A percentile compares a stretch with the other conserved stretches of the same genome.
These are phyloP conservation scores for Chloranthus sessilifolius DNA, from an alignment of 164 flowering plant species.

Conservation along the genomic window DNA sequence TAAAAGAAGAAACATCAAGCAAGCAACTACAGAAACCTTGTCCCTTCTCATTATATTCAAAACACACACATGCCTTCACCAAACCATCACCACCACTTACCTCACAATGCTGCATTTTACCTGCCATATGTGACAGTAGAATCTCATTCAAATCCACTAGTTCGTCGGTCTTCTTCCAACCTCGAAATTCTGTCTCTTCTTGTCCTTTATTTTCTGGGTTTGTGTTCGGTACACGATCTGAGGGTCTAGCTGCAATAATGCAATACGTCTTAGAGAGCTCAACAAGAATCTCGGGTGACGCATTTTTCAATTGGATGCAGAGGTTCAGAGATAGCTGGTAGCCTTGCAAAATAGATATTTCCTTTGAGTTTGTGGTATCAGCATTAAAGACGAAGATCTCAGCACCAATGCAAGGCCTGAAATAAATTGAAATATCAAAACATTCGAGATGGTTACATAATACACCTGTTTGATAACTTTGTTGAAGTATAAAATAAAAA, in stretches of 20 bases:
- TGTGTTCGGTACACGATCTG: slow-evolving; percentile 16
- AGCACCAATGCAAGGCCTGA: slow-evolving; percentile 62
- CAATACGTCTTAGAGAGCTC: slow-evolving; percentile 43
- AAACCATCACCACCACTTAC: slow-evolving; percentile 9
- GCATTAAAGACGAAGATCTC: slow-evolving; percentile 46
- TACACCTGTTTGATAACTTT: background rate
- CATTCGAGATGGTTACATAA: background rate
- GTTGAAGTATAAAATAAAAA: too few relatives aligned
- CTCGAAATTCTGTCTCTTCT: slow-evolving; percentile 9
- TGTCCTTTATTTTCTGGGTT: slow-evolving; percentile 19
- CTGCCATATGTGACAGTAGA: slow-evolving; percentile 32
- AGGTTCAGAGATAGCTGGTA: slow-evolving; percentile 53
- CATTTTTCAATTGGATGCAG: slow-evolving; percentile 64
- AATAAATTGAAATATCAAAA: background rate
- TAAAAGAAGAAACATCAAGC: slow-evolving; percentile 70
- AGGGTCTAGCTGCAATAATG: slow-evolving; percentile 36
- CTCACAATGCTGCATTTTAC: slow-evolving; percentile 6
- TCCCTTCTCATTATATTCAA: slow-evolving; percentile 45
- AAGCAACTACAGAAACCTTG: slow-evolving; percentile 84
- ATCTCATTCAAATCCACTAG: slow-evolving; percentile 46
- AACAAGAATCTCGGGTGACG: slow-evolving; percentile 21
- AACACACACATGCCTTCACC: slow-evolving; percentile 28
- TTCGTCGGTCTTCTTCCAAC: slow-evolving; percentile 31
- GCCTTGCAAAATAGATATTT: slow-evolving; percentile 38
- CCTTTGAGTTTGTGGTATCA: slow-evolving; percentile 23